These are phyloP conservation scores for Trichosporon sp. DNA, from an alignment of 1,284 basidiomycete species.

Conservation along the genomic window DNA sequence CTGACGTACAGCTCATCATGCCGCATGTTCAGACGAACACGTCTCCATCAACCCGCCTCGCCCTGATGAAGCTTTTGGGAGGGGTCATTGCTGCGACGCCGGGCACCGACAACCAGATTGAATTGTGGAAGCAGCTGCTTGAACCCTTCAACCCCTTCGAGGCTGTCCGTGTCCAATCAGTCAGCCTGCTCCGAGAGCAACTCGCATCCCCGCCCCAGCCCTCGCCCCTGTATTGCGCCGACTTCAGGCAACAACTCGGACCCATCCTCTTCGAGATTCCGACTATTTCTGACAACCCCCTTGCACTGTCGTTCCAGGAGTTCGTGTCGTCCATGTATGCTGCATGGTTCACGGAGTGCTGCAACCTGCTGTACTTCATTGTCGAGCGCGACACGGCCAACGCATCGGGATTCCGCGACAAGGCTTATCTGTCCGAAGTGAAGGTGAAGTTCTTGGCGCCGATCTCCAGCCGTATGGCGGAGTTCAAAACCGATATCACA, in stretches of 20 bases:
- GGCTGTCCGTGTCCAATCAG: constrained; percentile 39
- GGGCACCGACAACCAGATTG: constrained; percentile 32
- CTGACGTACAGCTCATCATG: constrained; percentile 36
- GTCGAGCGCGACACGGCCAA: constrained; percentile 27
- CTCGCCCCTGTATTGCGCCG: constrained; percentile 25
- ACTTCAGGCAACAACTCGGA: constrained; percentile 30
- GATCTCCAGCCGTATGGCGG: constrained; percentile 86
- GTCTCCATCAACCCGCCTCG: constrained; percentile 36
- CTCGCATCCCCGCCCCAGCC: constrained; percentile 28
- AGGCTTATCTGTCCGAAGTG: constrained; percentile 41
- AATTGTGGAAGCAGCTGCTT: constrained; percentile 45
- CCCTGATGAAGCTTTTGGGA: constrained; percentile 45
- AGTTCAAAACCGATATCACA: constrained; percentile 1
- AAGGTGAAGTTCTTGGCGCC: constrained; percentile 52
- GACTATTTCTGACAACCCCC: constrained; percentile 20
- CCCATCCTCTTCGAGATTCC: constrained; percentile 36
- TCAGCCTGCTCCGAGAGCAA: constrained; percentile 43
- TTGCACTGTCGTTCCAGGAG: constrained; percentile 29
- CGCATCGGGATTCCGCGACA: constrained; percentile 35
- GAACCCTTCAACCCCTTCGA: constrained; percentile 50
- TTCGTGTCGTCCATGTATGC: constrained; percentile 37
- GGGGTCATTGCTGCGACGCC: constrained; percentile 32
- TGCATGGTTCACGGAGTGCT: constrained; percentile 41
- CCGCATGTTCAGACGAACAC: constrained; percentile 42
- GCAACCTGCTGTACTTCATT: constrained; percentile 33